Evolutionary conservation across 2,329 filamentous ascomycete genomes (phyloP).

Genomic region (Colletotrichum tropicicola): DNA sequence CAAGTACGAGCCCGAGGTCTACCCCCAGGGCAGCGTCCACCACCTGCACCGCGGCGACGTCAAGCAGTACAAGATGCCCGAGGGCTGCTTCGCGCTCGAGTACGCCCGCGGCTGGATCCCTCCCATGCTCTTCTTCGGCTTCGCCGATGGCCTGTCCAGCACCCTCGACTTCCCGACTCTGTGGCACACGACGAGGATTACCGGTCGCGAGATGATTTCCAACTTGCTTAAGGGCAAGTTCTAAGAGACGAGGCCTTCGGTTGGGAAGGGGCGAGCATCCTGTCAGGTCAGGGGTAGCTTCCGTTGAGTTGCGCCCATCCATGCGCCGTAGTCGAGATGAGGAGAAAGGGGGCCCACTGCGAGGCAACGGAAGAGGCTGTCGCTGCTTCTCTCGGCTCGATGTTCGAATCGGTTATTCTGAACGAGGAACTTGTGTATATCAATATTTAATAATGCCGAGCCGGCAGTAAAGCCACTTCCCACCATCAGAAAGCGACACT

Average conservation of each 20-base stretch:
- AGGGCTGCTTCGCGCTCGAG: constrained; percentile 81
- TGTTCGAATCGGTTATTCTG: neutral
- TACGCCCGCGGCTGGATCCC: constrained; percentile 92
- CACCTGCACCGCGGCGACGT: constrained; percentile 75
- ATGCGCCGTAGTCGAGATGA: neutral
- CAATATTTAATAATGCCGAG: constrained; percentile 9
- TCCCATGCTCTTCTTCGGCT: constrained; percentile 91
- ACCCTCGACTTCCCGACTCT: constrained; percentile 88
- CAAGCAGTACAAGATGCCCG: constrained; percentile 87
- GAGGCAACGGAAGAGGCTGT: neutral
- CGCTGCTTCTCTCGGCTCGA: neutral
- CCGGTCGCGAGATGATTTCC: constrained; percentile 77
- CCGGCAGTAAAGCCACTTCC: neutral
- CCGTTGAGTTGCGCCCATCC: neutral
- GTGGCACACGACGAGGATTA: constrained; percentile 80
- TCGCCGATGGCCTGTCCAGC: constrained; percentile 80
- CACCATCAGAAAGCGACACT: too few species aligned
- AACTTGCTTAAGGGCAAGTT: constrained; percentile 79
- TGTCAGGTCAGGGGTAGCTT: neutral
- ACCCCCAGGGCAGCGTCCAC: constrained; percentile 75
- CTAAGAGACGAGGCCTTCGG: constrained; percentile 45
- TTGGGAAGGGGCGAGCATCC: neutral
- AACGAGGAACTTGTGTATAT: neutral
- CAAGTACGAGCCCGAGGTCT: constrained; percentile 73
- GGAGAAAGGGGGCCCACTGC: neutral